Base-by-base conservation (phyloP, 2,329 filamentous ascomycete species). In the Stemphylium beticola region DNA sequence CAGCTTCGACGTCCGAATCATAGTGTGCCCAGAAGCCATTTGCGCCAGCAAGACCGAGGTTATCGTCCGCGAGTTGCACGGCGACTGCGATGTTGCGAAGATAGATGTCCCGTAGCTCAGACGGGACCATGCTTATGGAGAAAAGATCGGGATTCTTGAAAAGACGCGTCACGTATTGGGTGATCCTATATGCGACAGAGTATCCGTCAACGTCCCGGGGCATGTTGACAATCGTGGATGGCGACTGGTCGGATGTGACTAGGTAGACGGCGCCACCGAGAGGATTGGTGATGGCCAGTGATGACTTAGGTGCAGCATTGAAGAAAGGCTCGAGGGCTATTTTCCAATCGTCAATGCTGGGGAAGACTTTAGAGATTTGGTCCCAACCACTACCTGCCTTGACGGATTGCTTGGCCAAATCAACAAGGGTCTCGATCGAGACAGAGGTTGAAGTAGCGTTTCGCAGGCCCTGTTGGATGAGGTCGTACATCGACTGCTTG, bases 181-280 rank as follows among this genome's bases (percentile, higher is more conserved):
- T 86, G 78, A 96, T 90, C 50, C 93, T 83, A 12, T 91, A 84
- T 1, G 91, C 86, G 49, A 90, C 80, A 2, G 91, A 91, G 29
- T 87, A 85, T 0, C 90, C 90, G 60, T 85, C 83, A 4, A 82
- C 78, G 69, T 96, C 92, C 38, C 88, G 81, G 29, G 77, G 69
- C 14, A 83, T 75, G 39, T 64, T 66, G 53, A 61, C 65, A 59
- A 57, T 40, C 55, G 61, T 49, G 6, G 39, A 33, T 9, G 50
- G 22, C 67, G 55, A 67, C 53, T 36, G 57, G 44, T 17, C 70
- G 53, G 48, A 68, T 53, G 60, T 75, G 0, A 89, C 80, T 3
- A 96, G 76, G 60, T 89, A 87, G 5, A 90, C 83, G 0, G 85
- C 85, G 3, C 91, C 91, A 0, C 85, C 86, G 6, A 96, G 78